Percentiles rank a stretch among this genome's conserved stretches.
phyloP scores from a whole-genome alignment of 345 rosid species.

The Rubroshorea leprosula region DNA sequence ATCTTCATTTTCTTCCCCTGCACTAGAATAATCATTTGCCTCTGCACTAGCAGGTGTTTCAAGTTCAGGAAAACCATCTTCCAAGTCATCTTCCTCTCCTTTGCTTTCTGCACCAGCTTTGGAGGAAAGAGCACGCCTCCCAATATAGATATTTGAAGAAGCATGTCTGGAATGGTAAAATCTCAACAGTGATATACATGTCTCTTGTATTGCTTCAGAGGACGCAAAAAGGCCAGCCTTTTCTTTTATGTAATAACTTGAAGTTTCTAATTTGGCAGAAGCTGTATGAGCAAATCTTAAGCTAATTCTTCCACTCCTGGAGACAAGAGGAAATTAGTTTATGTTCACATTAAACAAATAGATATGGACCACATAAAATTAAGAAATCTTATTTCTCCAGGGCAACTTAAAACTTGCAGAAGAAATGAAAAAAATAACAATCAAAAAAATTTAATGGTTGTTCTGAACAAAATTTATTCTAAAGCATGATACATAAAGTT shows the following conservation, averaged over 20 bases:
- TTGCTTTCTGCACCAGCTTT: conserved; percentile 53
- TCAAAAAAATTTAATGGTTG: too few relatives aligned
- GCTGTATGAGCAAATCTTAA: conserved; percentile 29
- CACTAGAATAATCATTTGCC: conserved; percentile 15
- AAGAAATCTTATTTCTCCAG: too few relatives aligned
- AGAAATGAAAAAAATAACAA: too few relatives aligned
- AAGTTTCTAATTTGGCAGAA: conserved; percentile 30
- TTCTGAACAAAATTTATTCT: too few relatives aligned
- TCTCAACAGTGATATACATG: conserved; percentile 23
- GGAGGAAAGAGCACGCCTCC: conserved; percentile 44
- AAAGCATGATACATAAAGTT: too few relatives aligned
- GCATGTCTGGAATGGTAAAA: conserved; percentile 26
- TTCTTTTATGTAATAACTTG: conserved; percentile 14
- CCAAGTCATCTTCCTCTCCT: conserved; percentile 50
- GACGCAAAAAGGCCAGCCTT: conserved; percentile 16
- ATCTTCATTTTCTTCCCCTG: conserved; percentile 23
- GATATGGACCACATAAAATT: background rate
- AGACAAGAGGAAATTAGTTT: conserved; percentile 1
- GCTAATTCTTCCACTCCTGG: conserved; percentile 39
- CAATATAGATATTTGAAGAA: conserved; percentile 20
- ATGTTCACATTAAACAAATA: background rate
- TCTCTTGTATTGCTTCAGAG: conserved; percentile 15
- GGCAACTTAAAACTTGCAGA: too few relatives aligned
- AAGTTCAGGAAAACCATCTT: conserved; percentile 65
- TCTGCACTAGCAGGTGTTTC: conserved; percentile 30